Conservation (phyloP, 257 asterid species). For the Orobanche coerulescens region DNA sequence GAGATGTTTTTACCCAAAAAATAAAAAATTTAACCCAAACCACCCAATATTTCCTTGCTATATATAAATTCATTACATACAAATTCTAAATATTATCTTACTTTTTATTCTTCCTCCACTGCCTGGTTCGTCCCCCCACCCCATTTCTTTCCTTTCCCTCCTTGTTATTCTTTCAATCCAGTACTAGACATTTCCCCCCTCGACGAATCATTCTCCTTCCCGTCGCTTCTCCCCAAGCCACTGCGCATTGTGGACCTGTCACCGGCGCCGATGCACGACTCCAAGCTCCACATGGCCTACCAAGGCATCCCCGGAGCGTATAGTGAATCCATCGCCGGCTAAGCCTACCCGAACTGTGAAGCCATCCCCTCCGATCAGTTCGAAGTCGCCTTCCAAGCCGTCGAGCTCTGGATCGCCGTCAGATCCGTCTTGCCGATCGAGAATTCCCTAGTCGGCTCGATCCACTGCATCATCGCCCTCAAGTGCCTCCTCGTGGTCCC, state of each 20-base stretch:
- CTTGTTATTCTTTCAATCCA: too few species aligned
- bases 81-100: too few species aligned
- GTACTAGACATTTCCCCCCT: slow-evolving; percentile 41
- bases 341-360: slow-evolving; percentile 75
- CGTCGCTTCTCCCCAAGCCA: slow-evolving; percentile 36
- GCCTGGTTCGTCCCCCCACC: too few species aligned
- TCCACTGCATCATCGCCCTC: slow-evolving; percentile 90
- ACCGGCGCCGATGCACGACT: slow-evolving; percentile 82
- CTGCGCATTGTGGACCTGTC: slow-evolving; percentile 62
- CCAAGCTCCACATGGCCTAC: slow-evolving; percentile 71
- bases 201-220: background rate
- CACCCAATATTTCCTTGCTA: too few species aligned
- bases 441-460: slow-evolving; percentile 85
- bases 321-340: slow-evolving; percentile 85
- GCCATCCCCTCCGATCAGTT: slow-evolving; percentile 90
- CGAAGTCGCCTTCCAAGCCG: slow-evolving; percentile 85
- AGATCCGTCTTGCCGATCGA: slow-evolving; percentile 84
- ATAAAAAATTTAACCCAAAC: too few species aligned
- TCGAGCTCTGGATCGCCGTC: slow-evolving; percentile 87
- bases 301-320: slow-evolving; percentile 91
- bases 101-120: too few species aligned
- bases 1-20: too few species aligned
- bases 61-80: too few species aligned
- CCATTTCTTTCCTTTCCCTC: too few species aligned
- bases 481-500: too few species aligned